Base-by-base conservation (phyloP, 805 yeast species). In the Wickerhamiella slavikovae region DNA sequence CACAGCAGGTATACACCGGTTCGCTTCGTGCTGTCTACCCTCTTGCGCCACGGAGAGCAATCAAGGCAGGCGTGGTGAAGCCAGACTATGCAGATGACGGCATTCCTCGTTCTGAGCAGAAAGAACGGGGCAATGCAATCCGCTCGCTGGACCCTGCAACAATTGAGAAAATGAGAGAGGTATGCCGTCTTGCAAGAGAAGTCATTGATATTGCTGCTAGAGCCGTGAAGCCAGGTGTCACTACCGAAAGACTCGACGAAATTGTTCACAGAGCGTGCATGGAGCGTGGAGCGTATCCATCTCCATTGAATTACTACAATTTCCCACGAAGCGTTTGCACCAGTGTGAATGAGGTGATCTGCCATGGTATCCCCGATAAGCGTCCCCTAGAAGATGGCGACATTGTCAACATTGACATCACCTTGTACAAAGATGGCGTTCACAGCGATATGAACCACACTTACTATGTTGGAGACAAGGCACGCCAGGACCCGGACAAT, bases 381-480 rank as follows among this genome's bases (percentile, higher is more conserved):
- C 66, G 83, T 32, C 71, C 71, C 20, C 62, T 89, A 38, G 57
- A 78, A 50, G 96, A 85, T 40, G 98, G 98, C 35, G 98, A 89
- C 49, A 85, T 89, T 41, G 66, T 89, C 36, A 89, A 89, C 48
- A 58, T 89, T 38, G 98, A 89, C 50, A 78, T 89, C 28, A 66
- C 93, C 3, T 52, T 89, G 31, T 89, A 66, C 56, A 68, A 75
- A 52, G 66, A 76, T 40, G 98, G 98, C 1, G 69, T 70, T 56
- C 96, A 89, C 55, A 74, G 93, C 6, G 98, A 89, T 53, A 60
- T 89, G 49, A 89, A 89, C 52, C 96, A 89, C 54, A 89, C 98
- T 0, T 89, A 83, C 52, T 89, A 89, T 47, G 92, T 89, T 17
- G 98, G 96, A 9, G 85, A 74, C 33, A 80, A 77, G 46, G 79